Evolutionary conservation across 1,284 basidiomycete genomes (phyloP).

Genomic region (Melampsora americana): DNA sequence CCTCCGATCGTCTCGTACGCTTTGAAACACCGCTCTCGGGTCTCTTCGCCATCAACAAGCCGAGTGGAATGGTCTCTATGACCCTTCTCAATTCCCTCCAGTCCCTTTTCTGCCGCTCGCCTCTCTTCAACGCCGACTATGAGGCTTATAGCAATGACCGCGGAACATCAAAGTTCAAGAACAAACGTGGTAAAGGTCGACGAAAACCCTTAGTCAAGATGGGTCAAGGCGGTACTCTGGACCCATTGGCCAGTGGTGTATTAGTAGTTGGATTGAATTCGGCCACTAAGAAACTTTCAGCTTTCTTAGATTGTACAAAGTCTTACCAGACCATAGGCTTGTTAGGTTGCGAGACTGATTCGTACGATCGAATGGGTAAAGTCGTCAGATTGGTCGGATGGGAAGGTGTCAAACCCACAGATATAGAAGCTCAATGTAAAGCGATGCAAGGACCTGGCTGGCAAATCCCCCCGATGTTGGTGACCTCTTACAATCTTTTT

Average conservation of each 20-base stretch:
- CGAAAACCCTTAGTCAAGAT: slow-evolving; percentile 63
- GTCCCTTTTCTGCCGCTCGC: slow-evolving; percentile 70
- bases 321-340: slow-evolving; percentile 88
- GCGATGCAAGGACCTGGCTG: slow-evolving; percentile 80
- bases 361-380: slow-evolving; percentile 84
- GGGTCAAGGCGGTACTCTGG: slow-evolving; percentile 89
- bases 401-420: slow-evolving; percentile 75
- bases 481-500: slow-evolving; percentile 46
- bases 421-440: slow-evolving; percentile 69
- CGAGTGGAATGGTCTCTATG: slow-evolving; percentile 87
- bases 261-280: slow-evolving; percentile 84
- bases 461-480: slow-evolving; percentile 87
- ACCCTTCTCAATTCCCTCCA: slow-evolving; percentile 81
- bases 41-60: slow-evolving; percentile 78
- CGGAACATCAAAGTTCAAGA: slow-evolving; percentile 46
- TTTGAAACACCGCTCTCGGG: slow-evolving; percentile 64
- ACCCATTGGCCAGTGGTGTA: slow-evolving; percentile 93
- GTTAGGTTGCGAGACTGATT: slow-evolving; percentile 89
- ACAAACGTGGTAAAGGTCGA: slow-evolving; percentile 45
- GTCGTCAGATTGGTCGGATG: slow-evolving; percentile 72
- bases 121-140: slow-evolving; percentile 64
- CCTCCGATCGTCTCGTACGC: not conserved
- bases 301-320: slow-evolving; percentile 90
- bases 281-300: slow-evolving; percentile 80
- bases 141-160: slow-evolving; percentile 2